Base-by-base conservation (phyloP, 2,329 filamentous ascomycete species). In the Drechslera avenae region DNA sequence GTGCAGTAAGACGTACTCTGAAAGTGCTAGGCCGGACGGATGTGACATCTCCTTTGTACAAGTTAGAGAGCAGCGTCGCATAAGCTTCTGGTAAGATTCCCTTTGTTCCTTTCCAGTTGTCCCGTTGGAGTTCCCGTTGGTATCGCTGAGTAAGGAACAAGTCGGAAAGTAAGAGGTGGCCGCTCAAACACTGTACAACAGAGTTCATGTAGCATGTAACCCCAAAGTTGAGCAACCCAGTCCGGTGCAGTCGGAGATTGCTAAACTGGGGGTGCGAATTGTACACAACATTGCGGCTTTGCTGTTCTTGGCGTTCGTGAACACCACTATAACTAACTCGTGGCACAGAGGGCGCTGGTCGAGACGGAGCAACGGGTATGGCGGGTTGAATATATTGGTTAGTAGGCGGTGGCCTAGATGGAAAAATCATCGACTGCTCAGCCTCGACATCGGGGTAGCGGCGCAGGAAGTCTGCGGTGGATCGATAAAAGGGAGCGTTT, bases 181-280 rank as follows among this genome's bases (percentile, higher is more conserved):
- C 87, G 51, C 89, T 88, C 14, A 97, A 77, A 53, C 88, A 89
- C 73, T 97, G 93, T 19, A 97, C 79, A 0, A 87, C 87, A n/a
- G 90, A 87, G 73, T 96, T 97, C 79, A 94, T 91, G 68, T 96
- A 97, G 71, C 93, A 97, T 59, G 89, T 92, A 39, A 88, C 87
- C 1, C 86, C 84, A 33, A 91, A 89, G 62, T 97, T 97, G 51
- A 85, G 77, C 10, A 97, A 80, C 0, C 93, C 92, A 9, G 90
- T 88, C 30, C 79, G 78, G n/a, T 86, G 82, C 62, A 85, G 78
- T 21, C 76, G 73, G 31, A 78, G 75, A 18, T 74, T 72, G 4
- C 75, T 73, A 33, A 76, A 70, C 13, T 76, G 74, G 28, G 75
- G 75, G 12, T 76, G 75, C 3, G 78, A 74, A 3, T 80, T 68